phyloP scores from a whole-genome alignment of 371 early-diverging fungal genomes.

The Saksenaea oblongispora region DNA sequence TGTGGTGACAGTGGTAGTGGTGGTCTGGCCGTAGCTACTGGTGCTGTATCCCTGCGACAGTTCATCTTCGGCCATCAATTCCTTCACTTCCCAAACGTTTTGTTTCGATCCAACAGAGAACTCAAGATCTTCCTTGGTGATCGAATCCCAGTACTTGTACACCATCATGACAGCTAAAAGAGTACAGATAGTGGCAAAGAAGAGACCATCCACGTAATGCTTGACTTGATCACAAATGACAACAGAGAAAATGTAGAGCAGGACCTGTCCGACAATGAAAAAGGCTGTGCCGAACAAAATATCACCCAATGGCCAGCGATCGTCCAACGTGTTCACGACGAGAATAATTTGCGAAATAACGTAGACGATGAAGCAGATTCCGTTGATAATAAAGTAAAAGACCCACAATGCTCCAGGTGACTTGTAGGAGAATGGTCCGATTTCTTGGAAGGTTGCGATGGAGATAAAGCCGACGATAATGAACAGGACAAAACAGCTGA shows the following conservation, averaged over 20 bases:
- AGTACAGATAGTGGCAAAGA: slow-evolving; percentile 93
- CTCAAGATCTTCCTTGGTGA: slow-evolving; percentile 97
- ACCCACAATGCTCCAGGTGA: slow-evolving; percentile 85
- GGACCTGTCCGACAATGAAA: slow-evolving; percentile 84
- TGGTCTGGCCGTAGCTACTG: slow-evolving; percentile 15
- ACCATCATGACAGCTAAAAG: slow-evolving; percentile 98
- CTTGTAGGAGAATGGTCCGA: slow-evolving; percentile 61
- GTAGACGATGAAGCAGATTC: slow-evolving; percentile 81
- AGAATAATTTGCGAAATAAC: slow-evolving; percentile 88
- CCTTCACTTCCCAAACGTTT: slow-evolving; percentile 94
- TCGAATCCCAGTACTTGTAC: slow-evolving; percentile 98
- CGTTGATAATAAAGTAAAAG: slow-evolving; percentile 87
- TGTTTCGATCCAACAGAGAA: slow-evolving; percentile 91
- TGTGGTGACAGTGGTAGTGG: neutral
- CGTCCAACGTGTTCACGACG: slow-evolving; percentile 93
- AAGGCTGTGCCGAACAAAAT: slow-evolving; percentile 87
- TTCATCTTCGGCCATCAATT: slow-evolving; percentile 65
- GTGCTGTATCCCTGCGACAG: slow-evolving; percentile 17
- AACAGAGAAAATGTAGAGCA: slow-evolving; percentile 76
- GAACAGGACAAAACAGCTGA: slow-evolving; percentile 80
- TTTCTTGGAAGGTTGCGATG: slow-evolving; percentile 78
- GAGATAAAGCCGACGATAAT: slow-evolving; percentile 75
- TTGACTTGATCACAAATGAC: slow-evolving; percentile 83
- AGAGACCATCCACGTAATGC: slow-evolving; percentile 96
- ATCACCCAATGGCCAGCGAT: slow-evolving; percentile 95